These are phyloP conservation scores for Paramecium octaurelia DNA, from an alignment of 73 alveolate species.

Conservation along the genomic window DNA sequence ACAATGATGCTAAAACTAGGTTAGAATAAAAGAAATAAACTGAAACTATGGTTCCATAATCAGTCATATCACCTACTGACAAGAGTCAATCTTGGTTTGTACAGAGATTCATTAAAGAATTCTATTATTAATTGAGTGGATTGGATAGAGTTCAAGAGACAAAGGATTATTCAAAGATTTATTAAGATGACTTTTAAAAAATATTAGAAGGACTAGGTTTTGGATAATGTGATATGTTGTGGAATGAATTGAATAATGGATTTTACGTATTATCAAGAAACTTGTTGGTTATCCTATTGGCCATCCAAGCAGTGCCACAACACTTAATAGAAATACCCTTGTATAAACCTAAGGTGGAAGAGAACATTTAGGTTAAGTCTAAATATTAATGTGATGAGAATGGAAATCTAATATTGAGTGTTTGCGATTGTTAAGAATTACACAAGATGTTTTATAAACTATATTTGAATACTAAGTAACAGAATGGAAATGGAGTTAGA, in stretches of 20 bases:
- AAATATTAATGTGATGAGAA: constrained; percentile 32
- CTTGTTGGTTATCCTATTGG: background rate
- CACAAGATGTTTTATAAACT: background rate
- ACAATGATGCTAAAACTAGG: constrained; percentile 41
- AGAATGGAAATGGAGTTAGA: constrained; percentile 21
- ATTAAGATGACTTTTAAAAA: background rate
- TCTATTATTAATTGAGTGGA: constrained; percentile 18
- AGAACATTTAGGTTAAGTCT: background rate
- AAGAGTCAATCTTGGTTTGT: constrained; percentile 35
- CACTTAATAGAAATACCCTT: constrained; percentile 5
- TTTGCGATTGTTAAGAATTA: background rate
- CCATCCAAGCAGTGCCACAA: constrained; percentile 32
- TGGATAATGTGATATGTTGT: constrained; percentile 1
- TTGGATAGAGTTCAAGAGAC: constrained; percentile 20
- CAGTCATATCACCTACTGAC: constrained; percentile 17
- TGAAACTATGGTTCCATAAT: constrained; percentile 5
- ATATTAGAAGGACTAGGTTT: background rate
- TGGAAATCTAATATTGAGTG: constrained; percentile 22
- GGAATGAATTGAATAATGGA: constrained; percentile 38
- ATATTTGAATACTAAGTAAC: background rate
- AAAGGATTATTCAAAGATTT: constrained; percentile 19
- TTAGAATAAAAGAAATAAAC: background rate
- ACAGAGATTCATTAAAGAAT: constrained; percentile 22
- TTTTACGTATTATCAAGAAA: constrained; percentile 21
- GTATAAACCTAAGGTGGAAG: constrained; percentile 37